Base-by-base conservation (phyloP, 2,329 filamentous ascomycete species). In the Hirsutella thompsonii region DNA sequence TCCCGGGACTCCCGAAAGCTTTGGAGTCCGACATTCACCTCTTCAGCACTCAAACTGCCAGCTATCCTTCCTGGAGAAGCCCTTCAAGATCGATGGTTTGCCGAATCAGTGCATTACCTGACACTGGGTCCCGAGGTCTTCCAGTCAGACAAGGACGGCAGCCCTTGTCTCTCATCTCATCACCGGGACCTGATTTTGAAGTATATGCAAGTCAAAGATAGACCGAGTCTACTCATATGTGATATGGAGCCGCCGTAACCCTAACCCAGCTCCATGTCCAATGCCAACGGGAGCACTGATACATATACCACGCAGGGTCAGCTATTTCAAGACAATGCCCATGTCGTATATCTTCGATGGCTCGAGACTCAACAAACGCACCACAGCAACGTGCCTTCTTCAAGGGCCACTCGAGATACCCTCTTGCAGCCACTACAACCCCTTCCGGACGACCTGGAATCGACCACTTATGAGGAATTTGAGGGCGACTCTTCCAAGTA, bases 401-500 rank as follows among this genome's bases (percentile, higher is more conserved):
- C 78, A 42, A 69, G 65, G 4, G 73, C 64, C 50, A 73, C 79
- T 76, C 93, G 98, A 55, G 92, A 98, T 59, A 98, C 92, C 70
- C 70, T 98, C 9, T 93, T 98, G 59, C 89, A 89, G 2, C 92
- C 92, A 2, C 69, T 98, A 32, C 93, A 98, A 58, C 92, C 92
- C 0, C 70, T 98, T 11, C 90, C 90, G 0, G 92, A 98, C 60
- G 98, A 98, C 52, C 72, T 98, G 13, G 93, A 98, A 59, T 94
- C 88, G 36, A 84, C 94, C 34, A 98, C 92, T 0, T 98, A 98
- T 59, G 92, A 98, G 57, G 90, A 96, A 2, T 98, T 98, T 54
- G 92, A 98, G 59, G 93, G 93, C 50, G 93, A 98, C 48, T 92
- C 92, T 0, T 84, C 98, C 63, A 98, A 98, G 62, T 98, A 98